Conservation (phyloP, 129 eudicot genomes). For the Oenanthe sinensis region DNA sequence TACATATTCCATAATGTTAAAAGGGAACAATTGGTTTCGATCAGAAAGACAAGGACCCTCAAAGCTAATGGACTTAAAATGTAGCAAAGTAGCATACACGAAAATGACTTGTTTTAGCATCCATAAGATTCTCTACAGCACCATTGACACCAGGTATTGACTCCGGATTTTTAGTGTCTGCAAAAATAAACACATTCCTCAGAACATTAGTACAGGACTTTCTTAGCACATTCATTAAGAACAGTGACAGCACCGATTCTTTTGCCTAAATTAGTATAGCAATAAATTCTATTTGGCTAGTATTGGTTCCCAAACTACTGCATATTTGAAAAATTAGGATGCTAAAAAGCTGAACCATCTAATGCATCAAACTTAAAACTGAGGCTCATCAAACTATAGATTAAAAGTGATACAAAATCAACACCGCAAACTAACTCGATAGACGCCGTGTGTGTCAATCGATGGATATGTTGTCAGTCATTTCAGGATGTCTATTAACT, state of each 20-base stretch:
- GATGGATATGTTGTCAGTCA: background rate
- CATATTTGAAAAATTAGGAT: background rate
- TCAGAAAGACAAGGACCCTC: background rate
- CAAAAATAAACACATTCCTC: background rate
- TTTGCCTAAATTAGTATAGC: background rate
- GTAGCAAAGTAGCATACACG: slow-evolving; percentile 26
- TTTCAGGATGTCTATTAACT: background rate
- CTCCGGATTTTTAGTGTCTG: slow-evolving; percentile 30
- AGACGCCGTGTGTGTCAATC: background rate
- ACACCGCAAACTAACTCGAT: background rate
- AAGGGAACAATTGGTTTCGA: background rate
- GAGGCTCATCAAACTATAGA: background rate
- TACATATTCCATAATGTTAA: background rate
- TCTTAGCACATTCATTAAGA: background rate
- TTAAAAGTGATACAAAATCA: background rate
- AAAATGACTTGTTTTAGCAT: slow-evolving; percentile 25
- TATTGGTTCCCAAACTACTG: background rate
- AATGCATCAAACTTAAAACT: background rate
- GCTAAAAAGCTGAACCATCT: background rate
- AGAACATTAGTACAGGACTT: background rate
- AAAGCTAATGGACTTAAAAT: background rate
- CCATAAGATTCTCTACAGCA: slow-evolving; percentile 24
- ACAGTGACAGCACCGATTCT: background rate
- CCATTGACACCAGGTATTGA: slow-evolving; percentile 16
- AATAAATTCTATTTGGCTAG: background rate